These are phyloP conservation scores for Arthrobotrys iridis DNA, from an alignment of 2,329 filamentous ascomycete genomes.

Conservation along the genomic window DNA sequence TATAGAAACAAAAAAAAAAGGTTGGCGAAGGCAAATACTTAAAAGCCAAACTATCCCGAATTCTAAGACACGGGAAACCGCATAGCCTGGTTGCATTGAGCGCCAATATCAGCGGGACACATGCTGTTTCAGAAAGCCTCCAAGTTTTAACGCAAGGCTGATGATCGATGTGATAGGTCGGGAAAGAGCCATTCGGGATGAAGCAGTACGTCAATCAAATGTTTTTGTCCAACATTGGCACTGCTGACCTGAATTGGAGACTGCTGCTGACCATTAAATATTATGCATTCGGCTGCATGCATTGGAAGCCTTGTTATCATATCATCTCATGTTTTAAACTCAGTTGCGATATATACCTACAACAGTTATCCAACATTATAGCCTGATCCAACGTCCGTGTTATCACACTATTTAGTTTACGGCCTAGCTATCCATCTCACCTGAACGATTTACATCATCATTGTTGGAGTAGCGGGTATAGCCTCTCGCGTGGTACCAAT, in stretches of 20 bases:
- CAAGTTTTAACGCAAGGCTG: neutral
- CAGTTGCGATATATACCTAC: neutral
- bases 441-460: neutral
- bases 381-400: neutral
- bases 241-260: neutral
- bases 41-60: neutral
- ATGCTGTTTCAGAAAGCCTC: constrained; percentile 1
- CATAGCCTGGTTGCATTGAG: constrained; percentile 14
- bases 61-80: constrained; percentile 37
- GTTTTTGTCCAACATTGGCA: neutral
- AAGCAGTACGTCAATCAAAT: neutral
- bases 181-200: too few relatives aligned
- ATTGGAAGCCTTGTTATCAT: too few relatives aligned
- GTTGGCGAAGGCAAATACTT: too few relatives aligned
- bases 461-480: neutral
- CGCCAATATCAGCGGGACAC: neutral
- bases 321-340: too few relatives aligned
- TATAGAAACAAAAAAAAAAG: neutral
- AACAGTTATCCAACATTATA: neutral
- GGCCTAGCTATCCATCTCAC: neutral
- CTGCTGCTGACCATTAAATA: too few relatives aligned
- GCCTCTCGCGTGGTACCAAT: too few relatives aligned
- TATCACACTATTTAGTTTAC: neutral
- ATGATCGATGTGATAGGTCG: neutral
- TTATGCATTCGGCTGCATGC: too few relatives aligned